Conservation (phyloP, 768 basidiomycete genomes). For the Macrolepiota albuminosa region DNA sequence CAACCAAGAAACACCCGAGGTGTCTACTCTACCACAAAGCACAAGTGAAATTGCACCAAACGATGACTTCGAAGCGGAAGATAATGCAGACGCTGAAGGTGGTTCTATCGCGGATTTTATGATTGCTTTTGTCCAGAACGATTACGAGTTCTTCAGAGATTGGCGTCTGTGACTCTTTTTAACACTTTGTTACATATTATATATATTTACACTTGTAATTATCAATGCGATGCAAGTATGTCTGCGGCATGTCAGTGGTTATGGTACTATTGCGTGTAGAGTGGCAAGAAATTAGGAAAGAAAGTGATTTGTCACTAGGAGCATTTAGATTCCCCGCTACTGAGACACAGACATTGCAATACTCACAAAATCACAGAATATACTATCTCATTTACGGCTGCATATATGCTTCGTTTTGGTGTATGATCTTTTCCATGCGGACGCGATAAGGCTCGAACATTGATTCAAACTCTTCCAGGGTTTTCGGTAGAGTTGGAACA, state of each 20-base stretch:
- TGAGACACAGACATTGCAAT: not conserved
- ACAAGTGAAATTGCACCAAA: conserved; percentile 23
- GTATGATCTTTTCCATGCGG: conserved; percentile 12
- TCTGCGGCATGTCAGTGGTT: not conserved
- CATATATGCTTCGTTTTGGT: conserved; percentile 4
- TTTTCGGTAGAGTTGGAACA: conserved; percentile 2
- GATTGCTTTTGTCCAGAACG: conserved; percentile 58
- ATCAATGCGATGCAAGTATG: not conserved
- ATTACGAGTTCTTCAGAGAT: conserved; percentile 68
- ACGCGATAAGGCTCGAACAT: conserved; percentile 15
- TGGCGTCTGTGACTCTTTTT: conserved; percentile 50
- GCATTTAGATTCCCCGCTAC: not conserved
- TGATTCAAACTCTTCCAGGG: conserved; percentile 11
- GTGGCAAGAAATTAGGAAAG: not conserved
- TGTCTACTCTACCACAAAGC: conserved; percentile 16
- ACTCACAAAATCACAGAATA: not conserved
- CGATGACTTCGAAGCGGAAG: conserved; percentile 34
- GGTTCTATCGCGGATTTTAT: conserved; percentile 84
- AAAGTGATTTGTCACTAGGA: not conserved
- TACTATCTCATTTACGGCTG: not conserved
- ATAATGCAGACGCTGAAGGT: conserved; percentile 48
- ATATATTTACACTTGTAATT: not conserved
- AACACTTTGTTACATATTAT: conserved; percentile 7
- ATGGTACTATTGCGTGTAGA: not conserved
- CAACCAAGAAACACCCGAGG: conserved; percentile 9